phyloP scores from a whole-genome alignment of 2,329 filamentous ascomycete species.

The Corynespora cassiicola region DNA sequence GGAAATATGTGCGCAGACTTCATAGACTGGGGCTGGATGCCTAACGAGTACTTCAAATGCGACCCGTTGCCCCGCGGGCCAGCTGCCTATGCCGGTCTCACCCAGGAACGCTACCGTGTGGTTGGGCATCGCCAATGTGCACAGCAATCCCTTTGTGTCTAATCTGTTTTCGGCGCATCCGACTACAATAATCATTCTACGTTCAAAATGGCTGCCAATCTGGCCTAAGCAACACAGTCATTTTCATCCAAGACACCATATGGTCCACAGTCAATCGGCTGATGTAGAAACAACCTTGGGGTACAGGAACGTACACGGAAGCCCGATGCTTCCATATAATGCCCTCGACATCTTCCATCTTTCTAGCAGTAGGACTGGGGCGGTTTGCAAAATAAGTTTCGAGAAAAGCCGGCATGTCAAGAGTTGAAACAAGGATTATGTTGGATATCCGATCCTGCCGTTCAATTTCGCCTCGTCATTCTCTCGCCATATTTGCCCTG shows the following conservation, averaged over 20 bases:
- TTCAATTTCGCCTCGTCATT: neutral
- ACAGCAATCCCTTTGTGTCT: slow-evolving; percentile 23
- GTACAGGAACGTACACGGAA: no score
- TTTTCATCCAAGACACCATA: slow-evolving; percentile 14
- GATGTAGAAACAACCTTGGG: slow-evolving; percentile 13
- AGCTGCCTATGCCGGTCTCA: no score
- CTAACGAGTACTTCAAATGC: no score
- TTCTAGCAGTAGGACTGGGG: no score
- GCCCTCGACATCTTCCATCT: no score
- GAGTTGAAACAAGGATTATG: neutral
- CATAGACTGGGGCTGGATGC: no score
- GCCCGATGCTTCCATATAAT: no score
- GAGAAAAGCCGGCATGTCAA: slow-evolving; percentile 2
- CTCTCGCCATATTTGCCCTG: neutral
- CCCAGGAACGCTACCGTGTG: slow-evolving; percentile 12
- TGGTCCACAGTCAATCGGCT: slow-evolving; percentile 1
- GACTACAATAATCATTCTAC: slow-evolving; percentile 2
- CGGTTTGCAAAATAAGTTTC: no score
- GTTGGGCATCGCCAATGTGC: slow-evolving; percentile 13
- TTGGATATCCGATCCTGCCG: neutral
- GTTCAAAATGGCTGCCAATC: slow-evolving; percentile 5
- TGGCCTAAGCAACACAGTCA: slow-evolving; percentile 4
- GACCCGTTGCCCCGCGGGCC: no score
- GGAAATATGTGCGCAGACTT: no score
- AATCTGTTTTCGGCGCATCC: slow-evolving; percentile 26